Conservation (phyloP, 768 basidiomycete species). For the Russula foetens region DNA sequence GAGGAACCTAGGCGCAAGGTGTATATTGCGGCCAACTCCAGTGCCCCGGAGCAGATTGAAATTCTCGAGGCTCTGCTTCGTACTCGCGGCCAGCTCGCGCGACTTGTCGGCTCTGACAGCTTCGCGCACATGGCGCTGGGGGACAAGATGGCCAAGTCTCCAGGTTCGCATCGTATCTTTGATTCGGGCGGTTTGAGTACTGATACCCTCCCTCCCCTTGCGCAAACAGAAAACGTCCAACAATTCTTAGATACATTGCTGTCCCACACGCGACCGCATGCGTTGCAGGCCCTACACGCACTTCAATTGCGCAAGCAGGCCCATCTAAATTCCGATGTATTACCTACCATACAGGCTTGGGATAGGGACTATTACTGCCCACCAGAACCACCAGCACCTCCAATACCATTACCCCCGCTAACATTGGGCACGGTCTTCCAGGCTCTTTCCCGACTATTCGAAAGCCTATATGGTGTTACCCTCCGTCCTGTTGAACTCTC, state of each 20-base stretch:
- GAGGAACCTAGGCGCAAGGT: slow-evolving; percentile 77
- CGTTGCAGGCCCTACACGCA: slow-evolving; percentile 61
- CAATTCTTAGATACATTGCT: slow-evolving; percentile 80
- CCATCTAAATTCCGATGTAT: slow-evolving; percentile 48
- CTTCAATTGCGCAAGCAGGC: slow-evolving; percentile 65
- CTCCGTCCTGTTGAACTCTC: slow-evolving; percentile 60
- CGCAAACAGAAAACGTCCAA: slow-evolving; percentile 65
- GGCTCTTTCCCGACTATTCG: slow-evolving; percentile 86
- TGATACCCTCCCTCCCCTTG: neutral
- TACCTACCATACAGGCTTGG: slow-evolving; percentile 84
- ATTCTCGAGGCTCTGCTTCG: slow-evolving; percentile 68
- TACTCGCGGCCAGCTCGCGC: slow-evolving; percentile 75
- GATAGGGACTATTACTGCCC: slow-evolving; percentile 93
- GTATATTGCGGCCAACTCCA: slow-evolving; percentile 77
- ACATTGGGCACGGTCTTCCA: slow-evolving; percentile 89
- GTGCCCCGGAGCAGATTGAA: slow-evolving; percentile 63
- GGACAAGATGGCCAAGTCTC: slow-evolving; percentile 97
- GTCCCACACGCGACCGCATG: slow-evolving; percentile 71
- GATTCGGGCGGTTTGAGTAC: neutral
- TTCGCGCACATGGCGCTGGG: slow-evolving; percentile 81
- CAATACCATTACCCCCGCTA: slow-evolving; percentile 62
- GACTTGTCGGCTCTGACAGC: slow-evolving; percentile 74
- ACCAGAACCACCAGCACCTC: slow-evolving; percentile 66
- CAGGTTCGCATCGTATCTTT: slow-evolving; percentile 43
- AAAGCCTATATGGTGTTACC: slow-evolving; percentile 78